phyloP scores from a whole-genome alignment of 2,329 filamentous ascomycete genomes.

The Emmonsia crescens region DNA sequence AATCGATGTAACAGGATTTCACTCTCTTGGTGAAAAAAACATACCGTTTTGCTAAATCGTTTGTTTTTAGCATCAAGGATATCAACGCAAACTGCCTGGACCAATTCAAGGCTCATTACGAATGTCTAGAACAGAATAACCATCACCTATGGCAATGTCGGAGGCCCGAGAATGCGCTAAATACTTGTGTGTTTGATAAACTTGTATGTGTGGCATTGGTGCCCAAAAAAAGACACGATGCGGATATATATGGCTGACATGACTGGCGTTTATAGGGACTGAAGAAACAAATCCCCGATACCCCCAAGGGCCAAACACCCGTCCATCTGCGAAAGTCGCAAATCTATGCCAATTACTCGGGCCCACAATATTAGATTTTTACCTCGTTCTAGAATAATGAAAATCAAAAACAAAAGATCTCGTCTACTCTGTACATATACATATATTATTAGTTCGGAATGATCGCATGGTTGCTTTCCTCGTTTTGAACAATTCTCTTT shows the following conservation, averaged over 20 bases:
- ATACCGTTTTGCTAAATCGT: neutral
- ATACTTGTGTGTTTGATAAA: constrained; percentile 93
- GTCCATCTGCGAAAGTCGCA: constrained; percentile 58
- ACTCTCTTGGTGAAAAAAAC: neutral
- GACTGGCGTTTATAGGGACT: constrained; percentile 49
- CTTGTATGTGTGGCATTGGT: constrained; percentile 51
- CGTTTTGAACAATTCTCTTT: neutral
- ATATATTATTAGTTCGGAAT: constrained; percentile 14
- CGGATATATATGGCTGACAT: neutral
- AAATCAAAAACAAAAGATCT: constrained; percentile 14
- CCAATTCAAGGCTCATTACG: constrained; percentile 88
- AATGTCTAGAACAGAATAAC: constrained; percentile 94
- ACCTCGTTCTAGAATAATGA: constrained; percentile 13
- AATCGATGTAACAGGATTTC: neutral
- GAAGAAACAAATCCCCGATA: constrained; percentile 68
- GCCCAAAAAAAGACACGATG: no score
- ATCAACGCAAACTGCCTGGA: constrained; percentile 90
- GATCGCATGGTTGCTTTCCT: constrained; percentile 18
- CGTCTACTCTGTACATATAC: neutral
- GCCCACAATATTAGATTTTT: constrained; percentile 26
- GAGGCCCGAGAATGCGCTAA: constrained; percentile 74
- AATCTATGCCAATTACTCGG: constrained; percentile 32
- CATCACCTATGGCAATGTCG: constrained; percentile 96
- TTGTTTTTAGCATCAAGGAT: constrained; percentile 62
- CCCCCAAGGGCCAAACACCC: constrained; percentile 57